Conservation (phyloP, 306 rosid genomes). For the Lathyrus aphaca region DNA sequence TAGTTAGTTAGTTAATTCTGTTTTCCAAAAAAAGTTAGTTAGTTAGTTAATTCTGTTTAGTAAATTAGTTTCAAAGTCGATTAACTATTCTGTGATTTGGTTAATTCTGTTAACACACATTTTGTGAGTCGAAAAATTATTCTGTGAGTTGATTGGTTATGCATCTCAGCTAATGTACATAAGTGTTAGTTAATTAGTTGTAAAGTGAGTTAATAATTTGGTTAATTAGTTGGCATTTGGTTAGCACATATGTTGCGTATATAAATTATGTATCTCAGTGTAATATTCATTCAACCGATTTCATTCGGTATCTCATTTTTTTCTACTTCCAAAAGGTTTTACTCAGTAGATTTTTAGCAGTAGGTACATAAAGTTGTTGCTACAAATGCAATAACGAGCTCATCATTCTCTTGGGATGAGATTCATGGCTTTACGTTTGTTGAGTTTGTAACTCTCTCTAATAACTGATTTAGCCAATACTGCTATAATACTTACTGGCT, state of each 20-base stretch:
- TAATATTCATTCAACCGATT: background rate
- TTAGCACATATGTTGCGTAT: background rate
- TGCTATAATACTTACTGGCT: conserved; percentile 1
- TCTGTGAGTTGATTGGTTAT: too few relatives aligned
- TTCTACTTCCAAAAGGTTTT: background rate
- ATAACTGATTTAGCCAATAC: conserved; percentile 21
- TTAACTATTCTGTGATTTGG: background rate
- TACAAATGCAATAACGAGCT: background rate
- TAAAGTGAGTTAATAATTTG: background rate
- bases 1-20: too few relatives aligned
- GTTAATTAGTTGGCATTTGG: background rate
- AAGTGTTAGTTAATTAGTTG: background rate
- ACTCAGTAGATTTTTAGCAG: background rate
- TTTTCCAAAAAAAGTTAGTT: background rate
- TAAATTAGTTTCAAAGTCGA: background rate
- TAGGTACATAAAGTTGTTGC: conserved; percentile 13
- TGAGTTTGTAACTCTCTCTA: conserved; percentile 18
- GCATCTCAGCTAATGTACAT: too few relatives aligned
- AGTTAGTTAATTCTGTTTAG: background rate
- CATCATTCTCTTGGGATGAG: background rate
- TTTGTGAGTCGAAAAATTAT: too few relatives aligned
- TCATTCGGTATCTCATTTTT: background rate
- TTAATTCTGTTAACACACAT: background rate
- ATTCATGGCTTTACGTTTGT: conserved; percentile 17
- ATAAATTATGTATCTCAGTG: too few relatives aligned